phyloP scores from a whole-genome alignment of 177 flowering plant genomes.

The Vitis hybrid region DNA sequence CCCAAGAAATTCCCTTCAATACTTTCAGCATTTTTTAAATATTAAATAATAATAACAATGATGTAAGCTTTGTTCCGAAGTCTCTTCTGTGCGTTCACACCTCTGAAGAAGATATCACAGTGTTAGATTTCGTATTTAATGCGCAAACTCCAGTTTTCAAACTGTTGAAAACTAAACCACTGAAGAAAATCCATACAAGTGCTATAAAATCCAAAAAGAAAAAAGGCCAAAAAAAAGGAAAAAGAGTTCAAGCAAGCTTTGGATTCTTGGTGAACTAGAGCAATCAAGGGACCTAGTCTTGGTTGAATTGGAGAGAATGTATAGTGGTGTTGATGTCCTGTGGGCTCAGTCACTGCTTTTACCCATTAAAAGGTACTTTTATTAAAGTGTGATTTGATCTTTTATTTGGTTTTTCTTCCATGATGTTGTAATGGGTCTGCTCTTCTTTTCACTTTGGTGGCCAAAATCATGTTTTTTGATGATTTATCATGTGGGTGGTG shows the following conservation, averaged over 20 bases:
- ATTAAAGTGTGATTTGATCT: constrained; percentile 16
- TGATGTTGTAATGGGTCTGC: constrained; percentile 12
- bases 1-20: constrained; percentile 13
- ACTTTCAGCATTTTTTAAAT: not conserved
- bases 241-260: constrained; percentile 24
- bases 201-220: not conserved
- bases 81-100: constrained; percentile 17
- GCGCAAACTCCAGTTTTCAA: not conserved
- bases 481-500: constrained; percentile 5
- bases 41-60: no score
- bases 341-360: constrained; percentile 53
- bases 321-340: constrained; percentile 33
- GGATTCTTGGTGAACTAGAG: constrained; percentile 39
- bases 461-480: constrained; percentile 5
- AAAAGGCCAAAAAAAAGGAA: not conserved
- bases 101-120: not conserved
- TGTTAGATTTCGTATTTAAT: constrained; percentile 19
- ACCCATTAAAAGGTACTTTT: constrained; percentile 37
- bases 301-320: constrained; percentile 17
- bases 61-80: no score
- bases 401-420: not conserved
- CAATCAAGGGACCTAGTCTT: constrained; percentile 11
- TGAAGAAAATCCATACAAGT: not conserved
- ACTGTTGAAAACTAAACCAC: not conserved
- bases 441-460: constrained; percentile 18